A percentile compares a stretch with the other conserved stretches of the same genome.
Conservation (phyloP, 768 basidiomycete genomes). For the Boletus reticuloceps region DNA sequence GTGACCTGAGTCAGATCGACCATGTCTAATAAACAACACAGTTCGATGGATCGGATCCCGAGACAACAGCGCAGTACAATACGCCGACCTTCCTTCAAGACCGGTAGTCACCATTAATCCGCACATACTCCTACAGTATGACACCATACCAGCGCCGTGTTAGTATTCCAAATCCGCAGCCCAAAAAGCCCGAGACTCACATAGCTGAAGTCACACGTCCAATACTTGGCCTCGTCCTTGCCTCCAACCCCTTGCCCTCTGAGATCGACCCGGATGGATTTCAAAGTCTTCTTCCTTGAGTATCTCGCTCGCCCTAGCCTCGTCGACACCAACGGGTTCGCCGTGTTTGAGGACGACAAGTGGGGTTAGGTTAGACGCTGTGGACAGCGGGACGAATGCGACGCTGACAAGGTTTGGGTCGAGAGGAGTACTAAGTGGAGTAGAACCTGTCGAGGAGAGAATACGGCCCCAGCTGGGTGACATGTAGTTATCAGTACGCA, state of each 20-base stretch:
- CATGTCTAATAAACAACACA: not conserved
- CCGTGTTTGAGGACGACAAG: conserved; percentile 88
- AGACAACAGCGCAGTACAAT: not conserved
- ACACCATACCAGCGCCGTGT: not conserved
- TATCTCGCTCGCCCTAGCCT: conserved; percentile 82
- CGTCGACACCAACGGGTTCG: conserved; percentile 87
- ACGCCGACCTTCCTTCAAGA: conserved; percentile 45
- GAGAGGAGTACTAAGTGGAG: conserved; percentile 55
- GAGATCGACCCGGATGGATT: conserved; percentile 76
- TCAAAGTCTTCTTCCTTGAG: conserved; percentile 81
- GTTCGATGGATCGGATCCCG: not conserved
- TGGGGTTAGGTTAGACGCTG: conserved; percentile 39
- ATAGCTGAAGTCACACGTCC: conserved; percentile 98
- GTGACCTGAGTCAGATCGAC: no score
- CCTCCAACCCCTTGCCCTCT: conserved; percentile 54
- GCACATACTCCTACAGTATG: conserved; percentile 78
- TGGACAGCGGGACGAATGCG: conserved; percentile 77
- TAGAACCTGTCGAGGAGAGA: conserved; percentile 86
- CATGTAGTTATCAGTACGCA: not conserved
- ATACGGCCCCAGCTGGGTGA: conserved; percentile 88
- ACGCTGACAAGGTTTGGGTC: conserved; percentile 81
- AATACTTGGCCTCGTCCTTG: conserved; percentile 77
- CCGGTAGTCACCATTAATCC: conserved; percentile 90
- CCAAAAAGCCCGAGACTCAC: conserved; percentile 48
- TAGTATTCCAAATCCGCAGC: not conserved